Evolutionary conservation across 148 eudicot genomes (phyloP), one percentile per base, ranked within the genome.

Genomic region (Heliamphora exappendiculata): DNA sequence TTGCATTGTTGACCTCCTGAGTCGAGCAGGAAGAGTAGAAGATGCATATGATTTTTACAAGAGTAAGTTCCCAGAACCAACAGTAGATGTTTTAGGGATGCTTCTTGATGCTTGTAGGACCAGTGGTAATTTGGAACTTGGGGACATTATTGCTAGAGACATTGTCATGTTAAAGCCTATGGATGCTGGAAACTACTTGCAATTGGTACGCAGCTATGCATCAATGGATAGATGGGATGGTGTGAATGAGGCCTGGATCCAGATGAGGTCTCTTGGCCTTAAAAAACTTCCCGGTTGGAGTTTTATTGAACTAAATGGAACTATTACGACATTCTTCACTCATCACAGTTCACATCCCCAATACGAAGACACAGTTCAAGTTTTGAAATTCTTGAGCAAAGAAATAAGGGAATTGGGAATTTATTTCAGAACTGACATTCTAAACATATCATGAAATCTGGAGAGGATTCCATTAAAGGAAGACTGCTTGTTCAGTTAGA

Each of bases 221-320:
- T 84, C 92, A n/a, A 84, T 86, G 93, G 83, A 82, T 33, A 81
- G 82, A 76, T 94, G 98, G 98, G 89, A 90, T n/a, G 87, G 84
- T 20, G 95, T 90, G 67, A 89, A 86, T 70, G 86, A 90, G 79
- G 88, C 88, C 17, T 91, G 93, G 97, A 64, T 70, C 10, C 88
- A 89, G 73, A 94, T 94, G 98, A 91, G 86, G 75, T 85, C 90
- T 73, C 89, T 87, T 80, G 98, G 97, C 42, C 75, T 91, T 54
- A 90, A 71, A 80, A 94, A 92, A 77, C 79, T 86, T 75, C 97
- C 97, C 7, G 97, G 92, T 54, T 91, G 98, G 98, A 94, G 98
- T 79, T 86, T 80, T 76, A 79, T 90, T 78, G 91, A 91, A 44
- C 78, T 82, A 80, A 88, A 87, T 64, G 95, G 98, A 31, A 78